These are phyloP conservation scores for Trebouxia sp. DNA, from an alignment of 139 green algal genomes.

Conservation along the genomic window DNA sequence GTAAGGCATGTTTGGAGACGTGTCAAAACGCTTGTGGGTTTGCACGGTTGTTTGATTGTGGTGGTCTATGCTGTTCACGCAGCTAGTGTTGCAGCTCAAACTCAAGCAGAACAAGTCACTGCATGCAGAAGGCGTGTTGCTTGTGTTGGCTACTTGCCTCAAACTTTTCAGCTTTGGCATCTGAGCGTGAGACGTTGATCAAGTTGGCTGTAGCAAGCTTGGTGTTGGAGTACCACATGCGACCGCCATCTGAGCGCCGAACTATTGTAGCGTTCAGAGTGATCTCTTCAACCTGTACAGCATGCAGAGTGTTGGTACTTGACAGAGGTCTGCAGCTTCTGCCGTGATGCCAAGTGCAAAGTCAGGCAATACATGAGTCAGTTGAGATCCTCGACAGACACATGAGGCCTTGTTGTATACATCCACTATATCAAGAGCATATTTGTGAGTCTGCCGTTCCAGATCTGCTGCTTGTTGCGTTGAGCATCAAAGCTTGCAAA, in stretches of 20 bases:
- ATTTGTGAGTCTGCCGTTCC: too few relatives aligned
- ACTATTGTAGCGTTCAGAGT: conserved; percentile 32
- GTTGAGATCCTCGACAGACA: neutral
- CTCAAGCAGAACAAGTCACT: neutral
- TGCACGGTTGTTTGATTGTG: neutral
- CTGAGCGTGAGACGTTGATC: conserved; percentile 56
- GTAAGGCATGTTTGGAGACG: too few relatives aligned
- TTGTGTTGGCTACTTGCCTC: conserved; percentile 22
- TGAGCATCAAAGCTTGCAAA: too few relatives aligned
- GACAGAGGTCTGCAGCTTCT: neutral
- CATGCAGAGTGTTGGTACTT: neutral
- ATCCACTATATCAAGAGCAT: too few relatives aligned
- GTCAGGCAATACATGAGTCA: neutral
- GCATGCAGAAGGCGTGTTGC: neutral
- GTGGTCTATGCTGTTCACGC: neutral
- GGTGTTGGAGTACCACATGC: conserved; percentile 59
- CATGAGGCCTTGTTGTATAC: too few relatives aligned
- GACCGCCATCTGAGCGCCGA: conserved; percentile 40
- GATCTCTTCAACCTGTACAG: conserved; percentile 35
- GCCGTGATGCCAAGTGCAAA: neutral
- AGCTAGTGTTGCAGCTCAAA: neutral
- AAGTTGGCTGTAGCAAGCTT: conserved; percentile 41
- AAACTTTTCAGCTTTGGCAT: conserved; percentile 47
- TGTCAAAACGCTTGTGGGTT: too few relatives aligned
- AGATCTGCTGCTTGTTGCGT: too few relatives aligned